These are phyloP conservation scores for Taphrina populina DNA, from an alignment of 1,139 yeast species.

Conservation along the genomic window DNA sequence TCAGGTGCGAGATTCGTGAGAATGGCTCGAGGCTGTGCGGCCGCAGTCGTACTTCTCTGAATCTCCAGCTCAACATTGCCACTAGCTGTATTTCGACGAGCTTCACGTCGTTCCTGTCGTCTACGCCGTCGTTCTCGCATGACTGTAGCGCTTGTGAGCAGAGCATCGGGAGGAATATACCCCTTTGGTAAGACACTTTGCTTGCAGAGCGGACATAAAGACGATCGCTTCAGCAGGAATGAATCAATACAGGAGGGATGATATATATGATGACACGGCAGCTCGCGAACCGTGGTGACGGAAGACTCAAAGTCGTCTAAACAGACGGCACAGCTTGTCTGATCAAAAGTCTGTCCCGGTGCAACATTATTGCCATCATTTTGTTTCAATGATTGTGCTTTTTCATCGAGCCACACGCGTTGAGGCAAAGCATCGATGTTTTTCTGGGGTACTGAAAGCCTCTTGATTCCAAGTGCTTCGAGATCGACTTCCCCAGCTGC, in stretches of 20 bases:
- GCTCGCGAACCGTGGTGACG: constrained; percentile 40
- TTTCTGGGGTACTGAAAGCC: constrained; percentile 41
- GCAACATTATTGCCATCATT: background rate
- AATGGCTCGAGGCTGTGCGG: background rate
- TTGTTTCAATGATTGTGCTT: background rate
- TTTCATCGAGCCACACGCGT: constrained; percentile 35
- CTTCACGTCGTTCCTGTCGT: constrained; percentile 20
- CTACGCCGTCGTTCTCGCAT: constrained; percentile 41
- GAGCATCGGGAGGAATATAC: constrained; percentile 40
- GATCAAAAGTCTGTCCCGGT: constrained; percentile 34
- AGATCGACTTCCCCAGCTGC: constrained; percentile 42
- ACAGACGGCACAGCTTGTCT: constrained; percentile 43
- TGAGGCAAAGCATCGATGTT: constrained; percentile 41
- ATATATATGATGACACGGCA: constrained; percentile 42
- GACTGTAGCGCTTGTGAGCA: constrained; percentile 42
- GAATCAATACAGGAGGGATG: constrained; percentile 42
- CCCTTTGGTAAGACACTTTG: constrained; percentile 41
- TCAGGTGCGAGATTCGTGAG: constrained; percentile 7
- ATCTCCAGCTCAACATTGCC: too few species aligned
- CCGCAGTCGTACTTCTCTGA: background rate
- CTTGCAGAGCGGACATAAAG: constrained; percentile 43
- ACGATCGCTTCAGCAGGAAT: constrained; percentile 40
- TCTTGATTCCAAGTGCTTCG: constrained; percentile 41
- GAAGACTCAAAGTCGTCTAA: constrained; percentile 41
- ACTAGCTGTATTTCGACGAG: too few species aligned